Base-by-base conservation (phyloP, 2,329 filamentous ascomycete genomes). In the Fusarium lateritium region DNA sequence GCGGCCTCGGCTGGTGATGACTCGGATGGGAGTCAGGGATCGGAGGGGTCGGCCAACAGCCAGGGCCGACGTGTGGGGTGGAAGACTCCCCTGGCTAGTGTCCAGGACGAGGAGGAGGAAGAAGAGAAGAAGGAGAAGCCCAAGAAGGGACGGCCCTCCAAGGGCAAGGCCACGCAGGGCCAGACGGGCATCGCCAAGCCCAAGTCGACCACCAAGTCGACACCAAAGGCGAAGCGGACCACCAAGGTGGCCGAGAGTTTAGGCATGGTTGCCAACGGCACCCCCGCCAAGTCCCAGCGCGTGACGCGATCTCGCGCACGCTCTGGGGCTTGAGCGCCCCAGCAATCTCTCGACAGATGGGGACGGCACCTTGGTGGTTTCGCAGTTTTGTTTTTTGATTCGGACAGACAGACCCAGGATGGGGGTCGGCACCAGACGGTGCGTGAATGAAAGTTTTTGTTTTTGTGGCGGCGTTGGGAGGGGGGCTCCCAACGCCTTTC, bases 221-320 rank as follows among this genome's bases (percentile, higher is more conserved):
- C 56, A 22, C 40, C 73, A 3, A 72, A 76, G 55, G 73, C 65
- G 36, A 73, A 76, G 66, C 73, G 72, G 44, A 60, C 72, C 11
- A 57, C 73, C 47, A 74, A 74, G 62, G 65, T 77, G 44, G 77
- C 78, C 4, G 74, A 77, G 49, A 73, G 68, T 34, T 64, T 80
- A 56, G 78, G 77, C 45, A 78, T 77, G 76, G 74, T 73, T 38
- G 70, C 70, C 28, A 80, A 79, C 28, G 77, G 77, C 43, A 79
- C 79, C 9, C 79, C 79, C 7, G 77, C 75, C 28, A 79, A 76
- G 54, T 72, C 76, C 22, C 70, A 66, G 46, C 73, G 77, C 24
- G 65, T 76, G 50, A 79, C 77, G 34, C 75, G 77, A 36, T 71
- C 77, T 24, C 64, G 74, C 54, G 65, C 75, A 31, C 75, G 76